Evolutionary conservation across 1,284 basidiomycete genomes (phyloP).

Genomic region (Rhodotorula sp.): DNA sequence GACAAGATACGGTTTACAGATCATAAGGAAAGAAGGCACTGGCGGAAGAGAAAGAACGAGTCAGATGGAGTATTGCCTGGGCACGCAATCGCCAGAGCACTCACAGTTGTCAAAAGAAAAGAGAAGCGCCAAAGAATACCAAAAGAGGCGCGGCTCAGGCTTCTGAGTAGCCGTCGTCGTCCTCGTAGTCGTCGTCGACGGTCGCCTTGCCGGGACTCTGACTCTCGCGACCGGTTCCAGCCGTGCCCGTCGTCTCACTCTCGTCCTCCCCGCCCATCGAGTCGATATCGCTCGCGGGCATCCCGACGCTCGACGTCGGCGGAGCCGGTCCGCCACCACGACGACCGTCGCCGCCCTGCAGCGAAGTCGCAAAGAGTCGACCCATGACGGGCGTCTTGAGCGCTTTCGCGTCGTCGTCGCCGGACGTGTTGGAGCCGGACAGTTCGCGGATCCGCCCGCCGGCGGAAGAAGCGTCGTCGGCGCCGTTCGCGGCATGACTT

Average conservation of each 20-base stretch:
- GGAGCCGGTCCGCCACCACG: not conserved
- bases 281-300: conserved; percentile 7
- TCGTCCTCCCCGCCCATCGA: conserved; percentile 4
- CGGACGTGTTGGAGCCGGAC: not conserved
- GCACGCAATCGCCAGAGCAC: not conserved
- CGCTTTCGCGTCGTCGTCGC: not conserved
- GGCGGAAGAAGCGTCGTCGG: conserved; percentile 3
- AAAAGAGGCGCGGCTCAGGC: not conserved
- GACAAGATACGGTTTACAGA: too few relatives aligned
- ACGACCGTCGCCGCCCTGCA: conserved; percentile 1
- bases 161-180: conserved; percentile 2
- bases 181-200: conserved; percentile 8
- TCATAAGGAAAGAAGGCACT: too few relatives aligned
- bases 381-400: conserved; percentile 17
- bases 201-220: conserved; percentile 13
- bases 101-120: not conserved
- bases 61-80: too few relatives aligned
- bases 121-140: not conserved
- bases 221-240: conserved; percentile 5
- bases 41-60: too few relatives aligned
- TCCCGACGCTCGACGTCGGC: not conserved
- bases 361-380: not conserved
- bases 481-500: not conserved
- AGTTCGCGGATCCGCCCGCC: conserved; percentile 2
- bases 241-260: conserved; percentile 12